Base-by-base conservation (phyloP, 768 basidiomycete genomes). In the Kwoniella shandongensis region DNA sequence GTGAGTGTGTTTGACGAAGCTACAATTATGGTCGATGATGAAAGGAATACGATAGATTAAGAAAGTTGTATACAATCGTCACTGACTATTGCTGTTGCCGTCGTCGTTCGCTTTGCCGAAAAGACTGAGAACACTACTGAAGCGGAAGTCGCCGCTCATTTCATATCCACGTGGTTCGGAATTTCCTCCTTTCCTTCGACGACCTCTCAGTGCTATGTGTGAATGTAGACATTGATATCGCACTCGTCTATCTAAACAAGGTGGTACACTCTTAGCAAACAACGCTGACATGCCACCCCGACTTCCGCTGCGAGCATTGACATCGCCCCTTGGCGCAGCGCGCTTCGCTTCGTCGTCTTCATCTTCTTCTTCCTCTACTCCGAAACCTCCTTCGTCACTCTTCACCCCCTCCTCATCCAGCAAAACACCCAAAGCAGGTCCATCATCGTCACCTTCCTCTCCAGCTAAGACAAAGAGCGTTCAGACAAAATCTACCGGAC, bases 261-360 rank as follows among this genome's bases (percentile, higher is more conserved):
- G n/a, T n/a, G n/a, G n/a, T n/a, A n/a, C n/a, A n/a, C n/a, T n/a
- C n/a, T 15, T 23, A 48, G 13, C 29, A 25, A 17, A 20, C 41
- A 29, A 29, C 6, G 39, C n/a, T 20, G 38, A 13, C 4, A 62
- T 62, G 61, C 36, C 61, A 2, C 45, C 61, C 6, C 51, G 55
- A 57, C 15, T 62, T 39, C 51, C 61, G 3, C 3, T 53, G 11
- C 47, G 54, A 38, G 23, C 51, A 3, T 4, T 59, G 17, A 30
- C 39, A 2, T 23, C 39, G 4, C 39, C 42, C 0, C 30, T 59
- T 17, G 12, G 22, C 12, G 41, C 18, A 8, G 12, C 35, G 1
- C 17, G 57, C 25, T 44, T 32, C 40, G 27, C 30, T 35, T 54
- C 58, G 10, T 35, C 26, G 23, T 53, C 36, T 32, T 6, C 20